phyloP scores from a whole-genome alignment of 345 rosid species.

The Combretum micranthum region DNA sequence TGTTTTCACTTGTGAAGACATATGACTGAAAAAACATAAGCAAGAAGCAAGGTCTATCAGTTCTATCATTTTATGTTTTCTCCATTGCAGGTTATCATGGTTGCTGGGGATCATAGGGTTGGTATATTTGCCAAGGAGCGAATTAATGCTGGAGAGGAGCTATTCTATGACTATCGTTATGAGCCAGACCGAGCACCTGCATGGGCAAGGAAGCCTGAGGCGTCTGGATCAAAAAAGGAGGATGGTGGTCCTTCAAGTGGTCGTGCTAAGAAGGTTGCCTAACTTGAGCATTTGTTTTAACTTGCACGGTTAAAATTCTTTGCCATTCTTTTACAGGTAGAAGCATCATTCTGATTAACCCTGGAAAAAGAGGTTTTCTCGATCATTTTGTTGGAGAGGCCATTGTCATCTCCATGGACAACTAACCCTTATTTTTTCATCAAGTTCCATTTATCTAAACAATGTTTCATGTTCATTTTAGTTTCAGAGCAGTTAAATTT shows the following conservation, averaged over 20 bases:
- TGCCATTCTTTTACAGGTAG: conserved; percentile 34
- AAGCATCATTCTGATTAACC: conserved; percentile 26
- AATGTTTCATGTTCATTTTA: no score
- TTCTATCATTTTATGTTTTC: background rate
- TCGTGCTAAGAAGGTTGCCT: conserved; percentile 95
- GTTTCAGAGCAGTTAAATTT: no score
- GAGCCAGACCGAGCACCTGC: conserved; percentile 98
- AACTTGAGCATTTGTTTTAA: conserved; percentile 17
- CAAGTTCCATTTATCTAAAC: no score
- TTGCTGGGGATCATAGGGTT: conserved; percentile 92
- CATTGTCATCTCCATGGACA: conserved; percentile 29
- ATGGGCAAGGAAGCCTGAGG: conserved; percentile 97
- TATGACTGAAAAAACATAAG: background rate
- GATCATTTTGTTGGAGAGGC: conserved; percentile 26
- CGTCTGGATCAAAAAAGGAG: conserved; percentile 76
- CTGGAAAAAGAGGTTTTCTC: conserved; percentile 13
- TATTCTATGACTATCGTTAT: conserved; percentile 90
- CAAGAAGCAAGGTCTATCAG: background rate
- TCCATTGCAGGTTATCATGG: conserved; percentile 78
- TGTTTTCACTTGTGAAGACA: background rate
- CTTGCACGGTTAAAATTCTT: conserved; percentile 11
- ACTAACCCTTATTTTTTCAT: conserved; percentile 8
- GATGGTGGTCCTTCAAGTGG: conserved; percentile 73
- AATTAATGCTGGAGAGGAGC: conserved; percentile 83
- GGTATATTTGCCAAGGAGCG: conserved; percentile 97